phyloP scores from a whole-genome alignment of 352 stramenopile species.

The Globisporangium cystogenes region DNA sequence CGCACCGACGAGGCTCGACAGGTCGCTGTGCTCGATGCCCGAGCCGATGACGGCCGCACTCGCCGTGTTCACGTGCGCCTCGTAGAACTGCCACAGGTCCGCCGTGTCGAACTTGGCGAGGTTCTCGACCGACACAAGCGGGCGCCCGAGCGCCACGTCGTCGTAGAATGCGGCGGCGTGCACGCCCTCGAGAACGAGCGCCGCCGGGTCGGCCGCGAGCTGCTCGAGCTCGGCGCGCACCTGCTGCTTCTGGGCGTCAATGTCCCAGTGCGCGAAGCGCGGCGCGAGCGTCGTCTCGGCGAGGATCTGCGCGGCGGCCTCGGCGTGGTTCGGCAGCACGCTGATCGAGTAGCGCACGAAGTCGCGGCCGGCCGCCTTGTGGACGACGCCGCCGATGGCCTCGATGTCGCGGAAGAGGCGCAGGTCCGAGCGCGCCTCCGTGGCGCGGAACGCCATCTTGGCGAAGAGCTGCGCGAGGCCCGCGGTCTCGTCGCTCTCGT shows the following conservation, averaged over 20 bases:
- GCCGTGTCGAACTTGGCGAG: conserved; percentile 40
- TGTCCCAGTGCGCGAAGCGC: conserved; percentile 75
- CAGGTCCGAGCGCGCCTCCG: conserved; percentile 66
- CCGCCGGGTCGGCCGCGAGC: conserved; percentile 29
- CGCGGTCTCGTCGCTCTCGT: conserved; percentile 66
- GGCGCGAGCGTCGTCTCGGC: conserved; percentile 73
- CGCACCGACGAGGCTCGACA: conserved; percentile 57
- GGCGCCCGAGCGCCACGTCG: conserved; percentile 61
- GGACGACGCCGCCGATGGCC: conserved; percentile 62
- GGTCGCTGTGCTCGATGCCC: conserved; percentile 52
- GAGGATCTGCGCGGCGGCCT: conserved; percentile 64
- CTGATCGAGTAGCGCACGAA: conserved; percentile 77
- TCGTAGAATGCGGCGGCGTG: conserved; percentile 82
- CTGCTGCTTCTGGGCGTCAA: conserved; percentile 66
- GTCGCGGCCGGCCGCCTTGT: conserved; percentile 54
- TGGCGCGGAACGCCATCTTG: conserved; percentile 84
- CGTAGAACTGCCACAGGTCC: conserved; percentile 49
- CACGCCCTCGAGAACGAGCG: conserved; percentile 50
- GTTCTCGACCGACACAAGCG: conserved; percentile 47
- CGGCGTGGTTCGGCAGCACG: conserved; percentile 63
- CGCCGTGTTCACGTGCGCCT: conserved; percentile 62
- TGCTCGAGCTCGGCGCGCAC: conserved; percentile 48
- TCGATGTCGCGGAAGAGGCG: conserved; percentile 81
- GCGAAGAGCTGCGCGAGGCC: conserved; percentile 73
- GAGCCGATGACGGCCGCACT: conserved; percentile 57